Evolutionary conservation across 768 basidiomycete species (phyloP).

Genomic region (Asterophora parasitica): DNA sequence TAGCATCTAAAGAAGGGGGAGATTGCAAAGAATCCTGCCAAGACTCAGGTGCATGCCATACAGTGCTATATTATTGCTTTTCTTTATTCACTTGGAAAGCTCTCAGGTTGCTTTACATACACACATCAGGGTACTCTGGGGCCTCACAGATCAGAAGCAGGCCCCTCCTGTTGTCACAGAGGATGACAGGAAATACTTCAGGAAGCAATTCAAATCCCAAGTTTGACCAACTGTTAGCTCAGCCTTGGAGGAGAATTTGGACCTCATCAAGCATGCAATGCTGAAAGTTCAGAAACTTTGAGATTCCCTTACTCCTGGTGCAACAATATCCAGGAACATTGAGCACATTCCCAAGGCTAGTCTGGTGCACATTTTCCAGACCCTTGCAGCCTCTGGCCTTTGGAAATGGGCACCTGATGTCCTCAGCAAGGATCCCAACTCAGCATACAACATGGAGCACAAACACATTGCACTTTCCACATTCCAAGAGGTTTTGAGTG

Average conservation of each 20-base stretch:
- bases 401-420: constrained; percentile 13
- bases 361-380: constrained; percentile 8
- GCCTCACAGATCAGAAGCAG: constrained; percentile 10
- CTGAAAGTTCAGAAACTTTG: background rate
- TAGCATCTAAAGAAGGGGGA: constrained; percentile 9
- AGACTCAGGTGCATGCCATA: constrained; percentile 9
- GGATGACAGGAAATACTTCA: constrained; percentile 2
- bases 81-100: constrained; percentile 3
- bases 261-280: background rate
- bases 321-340: constrained; percentile 3
- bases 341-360: constrained; percentile 1
- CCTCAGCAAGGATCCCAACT: constrained; percentile 7
- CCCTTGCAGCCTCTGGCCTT: constrained; percentile 9
- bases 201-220: constrained; percentile 1
- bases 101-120: constrained; percentile 7
- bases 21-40: constrained; percentile 8
- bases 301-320: background rate
- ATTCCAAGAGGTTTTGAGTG: too few relatives aligned
- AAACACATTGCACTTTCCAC: constrained; percentile 13
- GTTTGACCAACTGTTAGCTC: background rate
- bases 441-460: constrained; percentile 15
- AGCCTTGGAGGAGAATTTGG: constrained; percentile 2
- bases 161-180: constrained; percentile 8
- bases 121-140: constrained; percentile 12
- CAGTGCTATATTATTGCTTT: background rate